Evolutionary conservation across 257 asterid species (phyloP).

Genomic region (Ehretia macrophylla): DNA sequence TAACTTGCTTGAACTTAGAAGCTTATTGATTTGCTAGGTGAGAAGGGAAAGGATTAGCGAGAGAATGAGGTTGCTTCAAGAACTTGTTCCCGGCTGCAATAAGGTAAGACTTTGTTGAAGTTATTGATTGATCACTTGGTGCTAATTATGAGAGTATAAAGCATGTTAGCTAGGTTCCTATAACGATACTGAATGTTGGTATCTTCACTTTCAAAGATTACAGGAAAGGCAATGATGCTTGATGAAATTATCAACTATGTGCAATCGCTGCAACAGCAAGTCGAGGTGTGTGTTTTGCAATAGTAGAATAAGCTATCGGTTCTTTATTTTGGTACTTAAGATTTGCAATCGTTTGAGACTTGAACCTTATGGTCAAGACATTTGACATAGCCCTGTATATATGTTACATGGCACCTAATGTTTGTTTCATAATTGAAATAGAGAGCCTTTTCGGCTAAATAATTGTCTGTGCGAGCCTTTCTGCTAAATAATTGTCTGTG

Average conservation of each 20-base stretch:
- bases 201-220: conserved; percentile 41
- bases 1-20: conserved; percentile 3
- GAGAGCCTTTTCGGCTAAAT: neutral
- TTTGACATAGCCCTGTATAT: no score
- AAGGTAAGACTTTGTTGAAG: conserved; percentile 39
- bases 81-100: conserved; percentile 93
- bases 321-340: neutral
- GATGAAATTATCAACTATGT: conserved; percentile 98
- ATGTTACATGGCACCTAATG: no score
- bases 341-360: neutral
- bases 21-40: conserved; percentile 39
- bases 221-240: conserved; percentile 98
- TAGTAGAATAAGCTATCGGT: neutral
- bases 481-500: no score
- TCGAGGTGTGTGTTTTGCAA: conserved; percentile 55
- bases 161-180: no score
- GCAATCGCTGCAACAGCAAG: conserved; percentile 92
- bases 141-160: no score
- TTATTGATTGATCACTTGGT: neutral
- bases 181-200: conserved; percentile 2
- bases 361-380: neutral
- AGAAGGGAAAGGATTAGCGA: conserved; percentile 93
- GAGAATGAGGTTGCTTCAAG: conserved; percentile 93
- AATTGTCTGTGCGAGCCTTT: no score
- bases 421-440: neutral